A percentile compares a stretch with the other conserved stretches of the same genome.
These are phyloP conservation scores for Alternaria metachromatica DNA, from an alignment of 2,329 filamentous ascomycete species.

Conservation along the genomic window DNA sequence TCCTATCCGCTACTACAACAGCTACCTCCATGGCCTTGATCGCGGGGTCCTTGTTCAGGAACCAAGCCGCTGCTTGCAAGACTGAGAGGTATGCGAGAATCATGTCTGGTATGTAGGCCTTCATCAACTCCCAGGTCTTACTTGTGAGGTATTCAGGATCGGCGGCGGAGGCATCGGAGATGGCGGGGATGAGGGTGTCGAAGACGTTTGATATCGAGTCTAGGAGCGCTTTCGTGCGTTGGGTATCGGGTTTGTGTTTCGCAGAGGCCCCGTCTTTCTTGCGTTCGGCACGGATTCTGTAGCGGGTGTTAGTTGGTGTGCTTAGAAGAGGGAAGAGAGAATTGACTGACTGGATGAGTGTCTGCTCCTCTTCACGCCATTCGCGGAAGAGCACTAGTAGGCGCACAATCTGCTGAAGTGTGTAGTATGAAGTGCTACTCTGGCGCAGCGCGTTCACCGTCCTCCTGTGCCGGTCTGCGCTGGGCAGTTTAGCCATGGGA, in stretches of 20 bases:
- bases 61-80: conserved; percentile 78
- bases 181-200: conserved; percentile 39
- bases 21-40: conserved; percentile 88
- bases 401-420: conserved; percentile 53
- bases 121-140: conserved; percentile 63
- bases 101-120: conserved; percentile 83
- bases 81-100: conserved; percentile 83
- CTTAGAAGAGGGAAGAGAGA: background rate
- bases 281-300: conserved; percentile 18
- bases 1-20: conserved; percentile 66
- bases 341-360: conserved; percentile 42
- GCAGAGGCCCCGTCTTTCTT: conserved; percentile 12
- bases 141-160: conserved; percentile 7
- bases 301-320: conserved; percentile 9
- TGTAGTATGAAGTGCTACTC: conserved; percentile 47
- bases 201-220: conserved; percentile 50
- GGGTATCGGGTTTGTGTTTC: conserved; percentile 29
- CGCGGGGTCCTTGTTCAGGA: conserved; percentile 76
- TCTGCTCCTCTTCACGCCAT: conserved; percentile 53
- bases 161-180: conserved; percentile 12
- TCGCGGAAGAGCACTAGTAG: conserved; percentile 52
- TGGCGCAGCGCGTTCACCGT: conserved; percentile 31
- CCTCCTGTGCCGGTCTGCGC: conserved; percentile 25
- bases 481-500: conserved; percentile 28
- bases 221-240: conserved; percentile 49